A percentile compares a stretch with the other conserved stretches of the same genome.
phyloP scores from a whole-genome alignment of 306 rosid species.

The Alnus glutinosa region DNA sequence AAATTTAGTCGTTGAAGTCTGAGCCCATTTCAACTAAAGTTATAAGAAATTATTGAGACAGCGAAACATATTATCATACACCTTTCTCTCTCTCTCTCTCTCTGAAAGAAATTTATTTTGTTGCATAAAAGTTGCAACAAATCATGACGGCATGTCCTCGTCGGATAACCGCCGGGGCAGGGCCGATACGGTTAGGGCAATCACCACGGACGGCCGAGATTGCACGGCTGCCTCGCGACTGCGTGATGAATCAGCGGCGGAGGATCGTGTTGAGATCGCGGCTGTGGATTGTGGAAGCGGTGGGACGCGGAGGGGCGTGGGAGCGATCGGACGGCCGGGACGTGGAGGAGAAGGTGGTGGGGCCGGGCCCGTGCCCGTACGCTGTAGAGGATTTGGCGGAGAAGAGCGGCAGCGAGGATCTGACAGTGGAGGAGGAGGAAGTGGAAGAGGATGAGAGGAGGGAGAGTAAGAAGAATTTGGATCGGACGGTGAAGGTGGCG shows the following conservation, averaged over 20 bases:
- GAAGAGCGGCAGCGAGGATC: slow-evolving; percentile 28
- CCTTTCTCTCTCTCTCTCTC: background rate
- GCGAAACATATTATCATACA: background rate
- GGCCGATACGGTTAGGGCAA: slow-evolving; percentile 23
- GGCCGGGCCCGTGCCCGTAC: slow-evolving; percentile 36
- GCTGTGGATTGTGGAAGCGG: slow-evolving; percentile 39
- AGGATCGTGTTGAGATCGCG: slow-evolving; percentile 29
- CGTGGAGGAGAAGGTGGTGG: slow-evolving; percentile 36
- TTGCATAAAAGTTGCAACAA: background rate
- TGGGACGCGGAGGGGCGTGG: slow-evolving; percentile 34
- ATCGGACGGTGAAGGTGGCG: slow-evolving; percentile 57
- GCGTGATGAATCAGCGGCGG: background rate
- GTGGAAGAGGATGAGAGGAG: slow-evolving; percentile 3
- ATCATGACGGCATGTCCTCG: slow-evolving; percentile 42
- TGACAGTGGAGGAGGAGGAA: slow-evolving; percentile 25
- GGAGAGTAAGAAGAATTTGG: slow-evolving; percentile 18
- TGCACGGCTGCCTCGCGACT: slow-evolving; percentile 9
- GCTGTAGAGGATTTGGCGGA: slow-evolving; percentile 45
- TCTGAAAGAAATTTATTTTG: background rate
- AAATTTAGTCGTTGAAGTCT: background rate
- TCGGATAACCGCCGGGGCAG: slow-evolving; percentile 41
- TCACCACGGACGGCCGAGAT: slow-evolving; percentile 1
- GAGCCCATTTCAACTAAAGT: background rate
- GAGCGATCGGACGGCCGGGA: slow-evolving; percentile 39
- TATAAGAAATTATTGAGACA: background rate